A percentile compares a stretch with the other conserved stretches of the same genome.
These are phyloP conservation scores for Nymphaea colorata DNA, from an alignment of 164 flowering plant genomes.

Conservation along the genomic window DNA sequence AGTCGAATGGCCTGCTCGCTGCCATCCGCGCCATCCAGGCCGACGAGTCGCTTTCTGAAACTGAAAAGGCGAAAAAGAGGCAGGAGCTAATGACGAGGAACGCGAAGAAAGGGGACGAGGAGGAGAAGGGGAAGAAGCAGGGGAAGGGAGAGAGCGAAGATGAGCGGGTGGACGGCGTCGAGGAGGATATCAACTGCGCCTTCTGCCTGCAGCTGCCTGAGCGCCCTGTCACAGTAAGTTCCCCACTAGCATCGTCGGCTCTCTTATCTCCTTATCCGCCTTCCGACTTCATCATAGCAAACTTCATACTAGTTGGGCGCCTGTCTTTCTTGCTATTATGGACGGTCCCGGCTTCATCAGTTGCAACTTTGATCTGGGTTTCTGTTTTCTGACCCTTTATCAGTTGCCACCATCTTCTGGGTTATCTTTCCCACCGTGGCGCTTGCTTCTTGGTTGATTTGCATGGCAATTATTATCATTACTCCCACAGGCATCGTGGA, in stretches of 20 bases:
- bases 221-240: constrained; percentile 72
- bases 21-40: constrained; percentile 60
- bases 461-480: no score
- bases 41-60: constrained; percentile 41
- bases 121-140: constrained; percentile 2
- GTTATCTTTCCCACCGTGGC: no score
- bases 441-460: no score
- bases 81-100: constrained; percentile 37
- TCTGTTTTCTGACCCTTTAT: no score
- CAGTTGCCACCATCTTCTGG: no score
- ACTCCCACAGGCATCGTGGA: no score
- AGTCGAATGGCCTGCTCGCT: constrained; percentile 29
- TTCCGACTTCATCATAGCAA: no score
- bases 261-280: not conserved
- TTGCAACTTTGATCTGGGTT: no score
- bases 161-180: constrained; percentile 31
- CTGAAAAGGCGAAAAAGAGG: constrained; percentile 65
- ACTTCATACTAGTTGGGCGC: no score
- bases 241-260: not conserved
- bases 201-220: constrained; percentile 69
- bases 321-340: no score
- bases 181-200: constrained; percentile 42
- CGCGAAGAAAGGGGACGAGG: constrained; percentile 1
- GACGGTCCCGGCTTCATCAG: no score
- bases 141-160: no score